Base-by-base conservation (phyloP, 2,329 filamentous ascomycete genomes). In the Aspergillus tubingensis region DNA sequence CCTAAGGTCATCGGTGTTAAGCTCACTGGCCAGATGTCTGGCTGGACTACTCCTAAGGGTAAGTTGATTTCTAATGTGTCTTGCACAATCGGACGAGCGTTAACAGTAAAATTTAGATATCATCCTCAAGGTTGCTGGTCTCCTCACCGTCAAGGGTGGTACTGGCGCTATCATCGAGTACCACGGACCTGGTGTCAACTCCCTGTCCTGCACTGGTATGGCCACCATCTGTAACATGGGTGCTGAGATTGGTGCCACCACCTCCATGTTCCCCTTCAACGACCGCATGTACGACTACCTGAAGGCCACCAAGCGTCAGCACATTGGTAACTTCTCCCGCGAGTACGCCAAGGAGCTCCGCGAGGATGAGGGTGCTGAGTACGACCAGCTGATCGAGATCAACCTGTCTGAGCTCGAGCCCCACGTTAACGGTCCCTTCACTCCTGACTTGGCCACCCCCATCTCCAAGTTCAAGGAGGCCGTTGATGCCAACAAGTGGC, bases 361-460 rank as follows among this genome's bases (percentile, higher is more conserved):
- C 62, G 89, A 91, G 75, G 95, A 99, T 70, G 84, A 96, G 80
- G 92, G 92, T 69, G 91, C 91, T 68, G 88, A 98, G 80, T 99
- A 98, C 79, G 95, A 99, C 79, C 86, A 98, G 81, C 80, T 97
- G 68, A 92, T 98, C 73, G 94, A 97, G 82, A 91, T 99, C 81
- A 94, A 99, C 84, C 87, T 99, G 58, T 90, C 87, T 61, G 91
- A 94, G 80, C 89, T 99, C 52, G 95, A 99, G 84, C 95, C 95
- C 68, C 92, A 98, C 78, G 92, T 99, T 83, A 99, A 99, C 84
- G 95, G 95, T 68, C 95, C 95, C 67, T 98, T 98, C 87, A 99
- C 95, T 27, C 95, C 95, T 63, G 95, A 99, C 87, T 85, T 99
- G 81, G 93, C 92, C 58, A 98, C 95, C 7, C 95, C 95, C 54